Conservation (phyloP, 768 basidiomycete species). For the Tylopilus vinaceipallidus region DNA sequence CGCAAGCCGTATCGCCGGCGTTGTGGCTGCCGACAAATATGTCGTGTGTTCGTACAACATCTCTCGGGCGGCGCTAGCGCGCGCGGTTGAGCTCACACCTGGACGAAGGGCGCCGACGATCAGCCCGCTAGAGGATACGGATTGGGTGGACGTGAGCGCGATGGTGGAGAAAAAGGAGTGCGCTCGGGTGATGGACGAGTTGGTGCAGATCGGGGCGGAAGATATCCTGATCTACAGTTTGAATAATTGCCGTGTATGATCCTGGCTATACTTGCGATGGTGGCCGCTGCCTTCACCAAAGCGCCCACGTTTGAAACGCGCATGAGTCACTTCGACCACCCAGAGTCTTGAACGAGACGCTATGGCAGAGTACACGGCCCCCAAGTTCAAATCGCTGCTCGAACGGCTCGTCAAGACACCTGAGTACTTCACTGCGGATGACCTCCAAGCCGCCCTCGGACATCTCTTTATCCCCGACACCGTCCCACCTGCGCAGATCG, state of each 20-base stretch:
- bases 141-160: slow-evolving; percentile 88
- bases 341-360: background rate
- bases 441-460: slow-evolving; percentile 70
- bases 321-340: background rate
- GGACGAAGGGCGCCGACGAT: slow-evolving; percentile 90
- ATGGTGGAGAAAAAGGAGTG: slow-evolving; percentile 86
- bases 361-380: slow-evolving; percentile 35
- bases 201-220: slow-evolving; percentile 81
- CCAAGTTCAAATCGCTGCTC: slow-evolving; percentile 74
- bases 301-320: too few species aligned
- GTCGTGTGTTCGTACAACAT: slow-evolving; percentile 94
- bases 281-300: too few species aligned
- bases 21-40: slow-evolving; percentile 83
- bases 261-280: too few species aligned
- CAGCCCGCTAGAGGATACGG: slow-evolving; percentile 73
- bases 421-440: slow-evolving; percentile 74
- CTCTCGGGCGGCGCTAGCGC: slow-evolving; percentile 54
- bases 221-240: slow-evolving; percentile 89
- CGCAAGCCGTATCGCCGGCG: slow-evolving; percentile 86
- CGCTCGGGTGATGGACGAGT: slow-evolving; percentile 86
- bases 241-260: slow-evolving; percentile 88
- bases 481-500: slow-evolving; percentile 72
- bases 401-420: slow-evolving; percentile 78
- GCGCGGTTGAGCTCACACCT: slow-evolving; percentile 74
- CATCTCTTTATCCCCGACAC: slow-evolving; percentile 68